phyloP scores from a whole-genome alignment of 768 basidiomycete genomes.

The Leccinum arenicola region DNA sequence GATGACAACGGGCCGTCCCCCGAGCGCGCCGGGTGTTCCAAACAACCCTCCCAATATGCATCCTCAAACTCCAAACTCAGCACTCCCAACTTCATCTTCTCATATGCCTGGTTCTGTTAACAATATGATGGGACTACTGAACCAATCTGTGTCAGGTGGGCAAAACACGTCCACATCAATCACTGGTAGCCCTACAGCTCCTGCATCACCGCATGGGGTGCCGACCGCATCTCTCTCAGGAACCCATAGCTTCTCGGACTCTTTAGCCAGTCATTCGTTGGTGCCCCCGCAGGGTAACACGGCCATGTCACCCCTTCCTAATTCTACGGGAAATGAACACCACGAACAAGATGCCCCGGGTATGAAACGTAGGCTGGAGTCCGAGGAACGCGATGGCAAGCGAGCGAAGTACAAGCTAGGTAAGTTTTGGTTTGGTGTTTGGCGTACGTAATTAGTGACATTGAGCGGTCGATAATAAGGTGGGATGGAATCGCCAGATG shows the following conservation, averaged over 20 bases:
- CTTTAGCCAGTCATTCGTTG: constrained; percentile 22
- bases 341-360: constrained; percentile 62
- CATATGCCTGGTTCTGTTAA: constrained; percentile 20
- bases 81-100: constrained; percentile 14
- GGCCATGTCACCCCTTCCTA: constrained; percentile 10
- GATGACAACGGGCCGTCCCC: constrained; percentile 37
- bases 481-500: constrained; percentile 48
- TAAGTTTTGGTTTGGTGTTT: constrained; percentile 36
- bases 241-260: constrained; percentile 25
- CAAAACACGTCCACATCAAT: constrained; percentile 20
- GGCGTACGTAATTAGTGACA: constrained; percentile 25
- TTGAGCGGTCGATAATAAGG: constrained; percentile 25
- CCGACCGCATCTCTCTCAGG: constrained; percentile 23
- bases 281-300: constrained; percentile 11
- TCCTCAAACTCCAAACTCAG: constrained; percentile 13
- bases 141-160: constrained; percentile 23
- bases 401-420: constrained; percentile 73
- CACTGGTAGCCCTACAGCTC: constrained; percentile 24
- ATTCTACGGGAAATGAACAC: constrained; percentile 19
- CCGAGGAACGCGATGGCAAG: constrained; percentile 65
- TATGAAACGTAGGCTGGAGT: constrained; percentile 70
- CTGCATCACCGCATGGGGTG: constrained; percentile 23
- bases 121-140: constrained; percentile 25
- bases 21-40: constrained; percentile 11
- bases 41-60: constrained; percentile 20